Evolutionary conservation across 1,284 basidiomycete species (phyloP), one percentile per base, ranked within the genome.

Genomic region (Takashimella koratensis): DNA sequence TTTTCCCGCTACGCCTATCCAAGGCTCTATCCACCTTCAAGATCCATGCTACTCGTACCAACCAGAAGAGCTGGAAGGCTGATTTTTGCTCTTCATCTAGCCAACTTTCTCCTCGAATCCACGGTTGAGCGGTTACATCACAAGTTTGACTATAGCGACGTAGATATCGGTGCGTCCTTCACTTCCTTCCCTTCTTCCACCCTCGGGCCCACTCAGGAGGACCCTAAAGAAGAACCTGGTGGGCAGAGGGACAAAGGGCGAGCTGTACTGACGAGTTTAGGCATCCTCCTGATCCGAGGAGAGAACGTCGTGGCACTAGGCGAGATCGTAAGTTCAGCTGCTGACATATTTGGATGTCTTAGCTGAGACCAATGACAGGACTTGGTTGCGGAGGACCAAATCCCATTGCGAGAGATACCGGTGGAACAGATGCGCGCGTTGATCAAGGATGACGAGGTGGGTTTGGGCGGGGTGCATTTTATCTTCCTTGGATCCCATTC

Each of bases 231-330:
- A 5, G 36, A 25, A 44, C n/a, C n/a, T n/a, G n/a, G n/a, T n/a
- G n/a, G n/a, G n/a, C n/a, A 42, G 25, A 26, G 50, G 10, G 27
- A 30, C 23, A 19, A 26, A 16, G 13, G 27, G 27, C 24, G 45
- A 30, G 19, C 19, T 24, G 36, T 20, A n/a, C 25, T 39, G 20
- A 44, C 50, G 23, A 43, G 13, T 2, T n/a, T 49, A 58, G 94
- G 95, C 4, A 81, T 98, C 21, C 93, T 91, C 74, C 82, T 98
- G 60, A 92, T 99, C 62, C 84, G 96, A 62, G 96, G 96, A 46
- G 96, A 99, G 80, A 99, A 99, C 72, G 96, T 99, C 21, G 96
- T 98, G 11, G 79, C 98, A 47, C 78, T 98, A 50, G 96, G 96
- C 49, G 96, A 99, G 82, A 88, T 99, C 55, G 95, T 97, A 70